Conservation (phyloP, 805 yeast species). For the Lachancea sp. region DNA sequence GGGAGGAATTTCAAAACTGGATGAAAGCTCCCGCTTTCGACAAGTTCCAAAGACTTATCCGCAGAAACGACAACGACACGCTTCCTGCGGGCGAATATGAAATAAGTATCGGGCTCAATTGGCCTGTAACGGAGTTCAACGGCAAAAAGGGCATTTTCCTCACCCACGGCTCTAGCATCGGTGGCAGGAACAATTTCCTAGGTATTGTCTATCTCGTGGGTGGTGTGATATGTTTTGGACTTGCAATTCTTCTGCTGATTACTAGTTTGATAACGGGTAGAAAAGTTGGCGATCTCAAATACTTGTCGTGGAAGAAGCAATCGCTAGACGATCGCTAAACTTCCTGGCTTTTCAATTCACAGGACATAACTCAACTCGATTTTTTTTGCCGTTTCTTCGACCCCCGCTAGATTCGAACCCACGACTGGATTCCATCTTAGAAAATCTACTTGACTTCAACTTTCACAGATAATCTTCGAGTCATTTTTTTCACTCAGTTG, state of each 20-base stretch:
- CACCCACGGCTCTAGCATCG: constrained; percentile 65
- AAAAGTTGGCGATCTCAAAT: constrained; percentile 63
- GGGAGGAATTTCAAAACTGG: constrained; percentile 94
- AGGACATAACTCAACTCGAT: no score
- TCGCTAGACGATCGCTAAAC: not conserved
- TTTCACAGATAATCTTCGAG: no score
- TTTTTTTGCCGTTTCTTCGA: no score
- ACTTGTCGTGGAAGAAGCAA: constrained; percentile 57
- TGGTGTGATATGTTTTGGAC: constrained; percentile 60
- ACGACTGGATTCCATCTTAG: no score
- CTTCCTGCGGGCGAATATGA: constrained; percentile 57
- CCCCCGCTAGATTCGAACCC: not conserved
- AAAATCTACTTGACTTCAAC: no score
- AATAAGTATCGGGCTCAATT: constrained; percentile 62
- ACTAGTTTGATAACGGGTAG: constrained; percentile 61
- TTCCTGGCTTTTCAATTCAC: no score
- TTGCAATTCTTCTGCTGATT: constrained; percentile 46
- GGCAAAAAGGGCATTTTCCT: constrained; percentile 64
- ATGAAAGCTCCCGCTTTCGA: constrained; percentile 84
- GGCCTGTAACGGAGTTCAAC: constrained; percentile 72
- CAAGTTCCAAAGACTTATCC: constrained; percentile 56
- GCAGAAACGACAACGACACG: constrained; percentile 53
- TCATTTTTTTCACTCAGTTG: no score
- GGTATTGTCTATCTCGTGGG: constrained; percentile 72
- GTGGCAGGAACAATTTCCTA: constrained; percentile 68